Evolutionary conservation across 2,329 filamentous ascomycete species (phyloP).

Genomic region (Fusarium tanahbumbuense): DNA sequence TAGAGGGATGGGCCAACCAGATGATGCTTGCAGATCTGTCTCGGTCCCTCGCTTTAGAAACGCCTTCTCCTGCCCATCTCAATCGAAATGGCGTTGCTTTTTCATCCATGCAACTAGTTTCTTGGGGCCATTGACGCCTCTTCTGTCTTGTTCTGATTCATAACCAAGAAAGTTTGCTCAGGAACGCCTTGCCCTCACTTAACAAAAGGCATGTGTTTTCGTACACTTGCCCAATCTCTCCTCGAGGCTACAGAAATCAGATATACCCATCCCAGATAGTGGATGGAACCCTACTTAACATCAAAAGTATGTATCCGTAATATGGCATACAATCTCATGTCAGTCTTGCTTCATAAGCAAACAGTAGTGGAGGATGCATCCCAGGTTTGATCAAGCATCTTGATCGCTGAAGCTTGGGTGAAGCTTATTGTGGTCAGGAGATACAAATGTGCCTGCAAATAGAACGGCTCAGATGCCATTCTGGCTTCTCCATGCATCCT

Average conservation of each 20-base stretch:
- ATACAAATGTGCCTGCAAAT: constrained; percentile 25
- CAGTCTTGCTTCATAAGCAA: background rate
- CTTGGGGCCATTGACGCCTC: constrained; percentile 6
- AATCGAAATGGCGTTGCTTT: constrained; percentile 19
- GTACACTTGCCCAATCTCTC: background rate
- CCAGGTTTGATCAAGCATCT: background rate
- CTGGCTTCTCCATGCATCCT: constrained; percentile 28
- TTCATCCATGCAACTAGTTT: background rate
- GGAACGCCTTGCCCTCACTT: background rate
- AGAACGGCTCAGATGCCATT: constrained; percentile 19
- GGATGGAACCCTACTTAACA: background rate
- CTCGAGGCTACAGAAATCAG: background rate
- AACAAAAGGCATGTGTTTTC: background rate
- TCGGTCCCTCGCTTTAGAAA: constrained; percentile 18
- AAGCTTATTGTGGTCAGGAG: constrained; percentile 18
- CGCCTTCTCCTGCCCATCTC: constrained; percentile 18
- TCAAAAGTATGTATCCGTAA: background rate
- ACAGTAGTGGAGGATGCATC: background rate
- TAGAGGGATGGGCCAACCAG: constrained; percentile 22
- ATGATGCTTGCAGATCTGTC: constrained; percentile 41
- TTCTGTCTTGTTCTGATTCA: background rate
- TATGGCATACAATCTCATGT: background rate
- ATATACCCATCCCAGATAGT: background rate
- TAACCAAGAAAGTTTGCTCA: constrained; percentile 1
- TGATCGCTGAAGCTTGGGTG: background rate